A percentile compares a stretch with the other conserved stretches of the same genome.
These are phyloP conservation scores for Smittium culicis DNA, from an alignment of 371 early-diverging fungal genomes.

Conservation along the genomic window DNA sequence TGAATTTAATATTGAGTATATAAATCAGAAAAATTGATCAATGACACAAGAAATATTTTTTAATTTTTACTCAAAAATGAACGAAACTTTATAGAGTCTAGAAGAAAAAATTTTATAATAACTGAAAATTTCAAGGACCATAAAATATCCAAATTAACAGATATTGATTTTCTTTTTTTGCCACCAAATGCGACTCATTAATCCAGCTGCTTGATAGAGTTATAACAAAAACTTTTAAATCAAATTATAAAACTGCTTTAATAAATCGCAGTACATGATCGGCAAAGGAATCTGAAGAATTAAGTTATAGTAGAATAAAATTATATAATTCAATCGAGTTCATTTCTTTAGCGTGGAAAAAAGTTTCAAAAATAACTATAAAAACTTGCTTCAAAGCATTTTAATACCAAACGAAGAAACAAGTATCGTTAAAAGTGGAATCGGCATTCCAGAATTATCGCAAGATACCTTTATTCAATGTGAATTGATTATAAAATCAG, in stretches of 20 bases:
- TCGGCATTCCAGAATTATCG: not conserved
- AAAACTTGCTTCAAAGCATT: not conserved
- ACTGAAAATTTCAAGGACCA: not conserved
- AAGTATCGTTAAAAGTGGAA: not conserved
- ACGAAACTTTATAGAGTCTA: not conserved
- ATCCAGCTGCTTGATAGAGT: not conserved
- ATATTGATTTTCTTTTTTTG: not conserved
- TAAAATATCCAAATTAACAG: not conserved
- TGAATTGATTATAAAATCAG: not conserved
- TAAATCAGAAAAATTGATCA: not conserved
- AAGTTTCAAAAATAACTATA: not conserved
- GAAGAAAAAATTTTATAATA: not conserved
- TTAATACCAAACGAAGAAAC: not conserved
- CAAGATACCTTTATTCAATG: not conserved
- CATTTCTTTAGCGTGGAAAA: not conserved
- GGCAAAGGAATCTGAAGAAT: not conserved
- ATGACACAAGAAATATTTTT: not conserved
- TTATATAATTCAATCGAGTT: not conserved
- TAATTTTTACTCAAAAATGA: not conserved
- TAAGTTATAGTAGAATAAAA: not conserved
- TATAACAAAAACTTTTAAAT: not conserved
- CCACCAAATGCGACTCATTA: not conserved
- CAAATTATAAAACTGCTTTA: not conserved
- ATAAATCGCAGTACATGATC: not conserved
- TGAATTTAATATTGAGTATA: not conserved